Conservation (phyloP, 2,329 filamentous ascomycete genomes). For the Curvularia spicifera region DNA sequence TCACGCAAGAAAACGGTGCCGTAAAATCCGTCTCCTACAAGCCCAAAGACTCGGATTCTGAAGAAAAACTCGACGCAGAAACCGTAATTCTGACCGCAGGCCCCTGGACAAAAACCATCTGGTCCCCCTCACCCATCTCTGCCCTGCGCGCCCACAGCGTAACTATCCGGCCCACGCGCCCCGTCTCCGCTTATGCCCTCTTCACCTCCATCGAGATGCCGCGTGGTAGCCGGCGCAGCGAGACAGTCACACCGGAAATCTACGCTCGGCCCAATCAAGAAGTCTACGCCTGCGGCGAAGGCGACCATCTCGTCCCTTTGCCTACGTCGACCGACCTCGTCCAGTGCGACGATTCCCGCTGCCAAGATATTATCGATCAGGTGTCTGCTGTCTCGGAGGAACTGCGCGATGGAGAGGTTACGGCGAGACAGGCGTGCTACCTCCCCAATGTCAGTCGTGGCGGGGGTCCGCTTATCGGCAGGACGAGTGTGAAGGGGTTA, state of each 20-base stretch:
- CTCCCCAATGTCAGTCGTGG: constrained; percentile 72
- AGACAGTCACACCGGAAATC: constrained; percentile 84
- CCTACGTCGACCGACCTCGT: constrained; percentile 79
- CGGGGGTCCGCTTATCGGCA: constrained; percentile 78
- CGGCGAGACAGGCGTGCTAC: constrained; percentile 88
- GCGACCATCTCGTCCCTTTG: constrained; percentile 75
- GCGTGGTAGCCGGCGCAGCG: constrained; percentile 46
- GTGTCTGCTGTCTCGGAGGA: constrained; percentile 65
- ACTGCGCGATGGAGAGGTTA: constrained; percentile 61
- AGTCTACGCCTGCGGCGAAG: constrained; percentile 93
- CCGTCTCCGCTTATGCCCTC: constrained; percentile 74
- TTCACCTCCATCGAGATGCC: constrained; percentile 88
- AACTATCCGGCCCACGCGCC: constrained; percentile 63
- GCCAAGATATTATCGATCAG: constrained; percentile 85
- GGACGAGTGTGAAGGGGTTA: constrained; percentile 73
- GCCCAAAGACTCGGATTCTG: constrained; percentile 55
- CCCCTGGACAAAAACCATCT: constrained; percentile 64
- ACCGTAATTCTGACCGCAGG: constrained; percentile 67
- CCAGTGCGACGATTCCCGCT: constrained; percentile 73
- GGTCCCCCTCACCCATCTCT: constrained; percentile 63
- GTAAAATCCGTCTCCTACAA: constrained; percentile 70
- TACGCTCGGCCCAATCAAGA: constrained; percentile 89
- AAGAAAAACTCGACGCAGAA: constrained; percentile 56
- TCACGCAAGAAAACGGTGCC: constrained; percentile 63
- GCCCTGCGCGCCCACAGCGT: constrained; percentile 69